Evolutionary conservation across 768 basidiomycete species (phyloP).

Genomic region (Boletus reticuloceps): DNA sequence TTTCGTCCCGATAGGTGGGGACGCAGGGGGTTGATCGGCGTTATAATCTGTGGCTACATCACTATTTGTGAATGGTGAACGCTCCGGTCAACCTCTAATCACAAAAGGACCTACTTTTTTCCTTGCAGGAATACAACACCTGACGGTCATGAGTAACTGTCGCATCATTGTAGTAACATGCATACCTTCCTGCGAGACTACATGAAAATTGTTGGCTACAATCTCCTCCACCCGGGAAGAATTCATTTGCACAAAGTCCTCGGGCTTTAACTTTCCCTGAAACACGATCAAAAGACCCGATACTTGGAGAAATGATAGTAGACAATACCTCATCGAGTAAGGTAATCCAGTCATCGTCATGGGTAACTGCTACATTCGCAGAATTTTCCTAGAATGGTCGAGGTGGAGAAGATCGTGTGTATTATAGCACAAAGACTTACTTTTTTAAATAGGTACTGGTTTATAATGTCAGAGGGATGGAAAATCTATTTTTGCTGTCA

Average conservation of each 20-base stretch:
- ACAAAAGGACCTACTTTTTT: neutral
- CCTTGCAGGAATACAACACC: slow-evolving; percentile 1
- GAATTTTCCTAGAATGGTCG: neutral
- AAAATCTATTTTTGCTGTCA: neutral
- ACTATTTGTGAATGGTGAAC: neutral
- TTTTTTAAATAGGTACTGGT: neutral
- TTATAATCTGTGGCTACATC: neutral
- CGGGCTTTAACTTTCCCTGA: neutral
- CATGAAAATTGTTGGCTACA: neutral
- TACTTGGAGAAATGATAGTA: too few relatives aligned
- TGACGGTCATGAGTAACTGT: neutral
- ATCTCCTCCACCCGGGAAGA: neutral
- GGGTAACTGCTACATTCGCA: slow-evolving; percentile 1
- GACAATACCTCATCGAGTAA: neutral
- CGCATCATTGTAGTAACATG: neutral
- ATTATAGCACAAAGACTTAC: neutral
- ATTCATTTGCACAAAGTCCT: neutral
- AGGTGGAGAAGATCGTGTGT: neutral
- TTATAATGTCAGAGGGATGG: slow-evolving; percentile 14
- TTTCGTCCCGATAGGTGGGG: neutral
- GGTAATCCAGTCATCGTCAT: slow-evolving; percentile 6
- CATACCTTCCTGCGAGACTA: neutral
- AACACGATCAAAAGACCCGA: neutral
- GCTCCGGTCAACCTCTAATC: neutral
- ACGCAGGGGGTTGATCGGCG: neutral